These are phyloP conservation scores for Penicillium sp. DNA, from an alignment of 2,329 filamentous ascomycete genomes.

Conservation along the genomic window DNA sequence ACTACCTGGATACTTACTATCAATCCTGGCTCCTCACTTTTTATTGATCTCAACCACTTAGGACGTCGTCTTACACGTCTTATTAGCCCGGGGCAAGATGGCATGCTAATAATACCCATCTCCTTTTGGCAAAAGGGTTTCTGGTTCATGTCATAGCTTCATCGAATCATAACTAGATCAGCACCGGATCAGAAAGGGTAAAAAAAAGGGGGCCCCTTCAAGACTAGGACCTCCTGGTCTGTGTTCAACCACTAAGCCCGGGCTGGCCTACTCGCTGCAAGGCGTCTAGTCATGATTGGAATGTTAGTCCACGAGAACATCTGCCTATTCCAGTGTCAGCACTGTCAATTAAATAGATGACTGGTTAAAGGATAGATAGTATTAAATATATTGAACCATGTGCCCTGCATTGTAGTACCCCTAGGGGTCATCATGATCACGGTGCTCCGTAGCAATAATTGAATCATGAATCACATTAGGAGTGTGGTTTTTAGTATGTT, in stretches of 20 bases:
- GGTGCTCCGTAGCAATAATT: conserved; percentile 1
- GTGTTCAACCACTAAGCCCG: conserved; percentile 10
- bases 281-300: conserved; percentile 26
- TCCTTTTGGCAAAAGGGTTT: conserved; percentile 8
- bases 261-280: conserved; percentile 19
- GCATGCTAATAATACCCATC: conserved; percentile 18
- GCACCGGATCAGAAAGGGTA: neutral
- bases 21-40: neutral
- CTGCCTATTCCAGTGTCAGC: neutral
- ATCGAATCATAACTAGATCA: neutral
- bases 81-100: conserved; percentile 17
- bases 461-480: neutral
- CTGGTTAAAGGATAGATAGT: conserved; percentile 7
- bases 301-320: conserved; percentile 20
- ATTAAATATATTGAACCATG: conserved; percentile 13
- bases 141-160: neutral
- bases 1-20: neutral
- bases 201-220: conserved; percentile 3
- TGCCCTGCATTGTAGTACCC: neutral
- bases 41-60: conserved; percentile 5
- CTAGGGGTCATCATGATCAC: too few species aligned
- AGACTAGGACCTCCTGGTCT: conserved; percentile 9
- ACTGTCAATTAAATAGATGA: neutral
- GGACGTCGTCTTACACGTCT: neutral
- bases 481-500: neutral